Percentiles rank a stretch among this genome's conserved stretches.
phyloP scores from a whole-genome alignment of 768 basidiomycete genomes.

The Boletus patriciae region DNA sequence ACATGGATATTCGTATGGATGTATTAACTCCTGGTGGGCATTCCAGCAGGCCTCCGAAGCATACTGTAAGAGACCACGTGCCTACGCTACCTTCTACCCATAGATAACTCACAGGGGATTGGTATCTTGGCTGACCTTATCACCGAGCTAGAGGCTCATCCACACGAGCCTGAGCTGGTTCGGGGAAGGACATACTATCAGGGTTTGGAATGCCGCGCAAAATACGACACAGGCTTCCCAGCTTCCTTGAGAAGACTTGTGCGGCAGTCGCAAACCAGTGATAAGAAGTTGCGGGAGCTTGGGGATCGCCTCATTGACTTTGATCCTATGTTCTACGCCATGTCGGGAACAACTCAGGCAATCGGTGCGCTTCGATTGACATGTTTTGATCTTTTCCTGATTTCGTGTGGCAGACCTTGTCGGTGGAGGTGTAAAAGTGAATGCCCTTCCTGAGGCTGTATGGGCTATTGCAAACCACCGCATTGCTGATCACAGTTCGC shows the following conservation, averaged over 20 bases:
- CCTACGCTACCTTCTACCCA: not conserved
- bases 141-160: constrained; percentile 47
- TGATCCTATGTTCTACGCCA: constrained; percentile 19
- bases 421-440: constrained; percentile 43
- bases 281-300: constrained; percentile 20
- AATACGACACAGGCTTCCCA: constrained; percentile 39
- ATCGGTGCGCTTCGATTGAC: constrained; percentile 18
- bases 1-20: constrained; percentile 42
- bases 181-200: constrained; percentile 29
- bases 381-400: constrained; percentile 18
- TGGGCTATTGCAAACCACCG: constrained; percentile 38
- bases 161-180: constrained; percentile 35
- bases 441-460: constrained; percentile 46
- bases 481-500: constrained; percentile 34
- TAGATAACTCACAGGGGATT: constrained; percentile 35
- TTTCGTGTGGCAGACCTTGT: constrained; percentile 40
- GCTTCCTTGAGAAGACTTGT: constrained; percentile 19
- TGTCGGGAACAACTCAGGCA: constrained; percentile 30
- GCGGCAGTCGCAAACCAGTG: constrained; percentile 21
- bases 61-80: constrained; percentile 41
- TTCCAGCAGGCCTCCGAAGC: constrained; percentile 51
- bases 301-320: constrained; percentile 20
- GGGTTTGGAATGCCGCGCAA: constrained; percentile 43
- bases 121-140: constrained; percentile 53
- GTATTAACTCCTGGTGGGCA: constrained; percentile 53